Conservation (phyloP, 352 stramenopile species). For the Phytopythium ostracodes region DNA sequence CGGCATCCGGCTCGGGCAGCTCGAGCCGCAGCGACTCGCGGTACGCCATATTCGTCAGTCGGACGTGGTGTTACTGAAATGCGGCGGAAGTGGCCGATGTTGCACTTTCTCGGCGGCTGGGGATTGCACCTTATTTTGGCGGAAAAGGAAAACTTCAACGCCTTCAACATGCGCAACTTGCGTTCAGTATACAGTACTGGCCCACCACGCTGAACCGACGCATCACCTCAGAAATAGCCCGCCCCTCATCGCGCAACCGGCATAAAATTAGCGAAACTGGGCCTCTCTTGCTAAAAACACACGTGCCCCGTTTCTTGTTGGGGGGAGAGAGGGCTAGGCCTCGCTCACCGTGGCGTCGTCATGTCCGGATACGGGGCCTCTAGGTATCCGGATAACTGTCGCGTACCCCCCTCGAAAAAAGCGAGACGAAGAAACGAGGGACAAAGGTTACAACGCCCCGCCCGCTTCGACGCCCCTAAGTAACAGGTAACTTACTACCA, state of each 20-base stretch:
- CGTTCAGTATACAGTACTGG: neutral
- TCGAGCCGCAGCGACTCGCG: slow-evolving; percentile 17
- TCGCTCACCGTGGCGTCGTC: neutral
- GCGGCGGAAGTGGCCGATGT: neutral
- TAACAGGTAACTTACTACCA: too few relatives aligned
- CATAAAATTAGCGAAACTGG: slow-evolving; percentile 1
- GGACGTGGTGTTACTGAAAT: neutral
- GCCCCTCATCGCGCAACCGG: too few relatives aligned
- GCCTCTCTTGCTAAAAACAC: neutral
- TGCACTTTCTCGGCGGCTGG: neutral
- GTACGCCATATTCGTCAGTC: slow-evolving; percentile 9
- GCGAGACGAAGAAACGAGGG: slow-evolving; percentile 16
- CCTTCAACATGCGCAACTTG: neutral
- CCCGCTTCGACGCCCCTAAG: neutral
- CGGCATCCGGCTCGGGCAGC: slow-evolving; percentile 27
- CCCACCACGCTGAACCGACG: too few relatives aligned
- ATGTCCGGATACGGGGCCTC: neutral
- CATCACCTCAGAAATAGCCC: too few relatives aligned
- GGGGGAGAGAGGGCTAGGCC: too few relatives aligned
- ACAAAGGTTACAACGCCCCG: slow-evolving; percentile 2
- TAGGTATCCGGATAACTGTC: too few relatives aligned
- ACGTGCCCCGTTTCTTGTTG: too few relatives aligned
- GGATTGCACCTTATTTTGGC: too few relatives aligned
- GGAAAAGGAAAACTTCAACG: too few relatives aligned
- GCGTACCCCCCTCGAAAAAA: neutral